These are phyloP conservation scores for Cerrena zonata DNA, from an alignment of 1,284 basidiomycete species.

Conservation along the genomic window DNA sequence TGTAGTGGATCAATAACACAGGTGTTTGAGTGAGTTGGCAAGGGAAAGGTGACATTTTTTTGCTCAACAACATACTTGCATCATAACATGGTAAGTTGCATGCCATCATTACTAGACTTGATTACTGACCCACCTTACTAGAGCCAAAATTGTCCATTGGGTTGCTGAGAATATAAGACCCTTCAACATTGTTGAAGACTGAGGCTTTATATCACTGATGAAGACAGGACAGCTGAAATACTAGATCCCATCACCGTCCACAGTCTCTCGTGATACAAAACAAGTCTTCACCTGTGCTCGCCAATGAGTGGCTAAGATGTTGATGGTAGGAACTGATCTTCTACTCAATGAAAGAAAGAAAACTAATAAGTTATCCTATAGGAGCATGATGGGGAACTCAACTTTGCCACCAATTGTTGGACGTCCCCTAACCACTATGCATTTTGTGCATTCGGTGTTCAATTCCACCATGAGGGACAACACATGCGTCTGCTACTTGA, in stretches of 20 bases:
- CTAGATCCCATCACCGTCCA: constrained; percentile 13
- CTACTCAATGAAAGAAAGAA: too few species aligned
- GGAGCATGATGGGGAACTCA: constrained; percentile 17
- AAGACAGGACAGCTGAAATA: constrained; percentile 16
- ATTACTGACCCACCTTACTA: background rate
- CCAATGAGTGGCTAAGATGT: background rate
- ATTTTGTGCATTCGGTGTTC: constrained; percentile 21
- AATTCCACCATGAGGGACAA: constrained; percentile 11
- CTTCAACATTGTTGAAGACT: constrained; percentile 13
- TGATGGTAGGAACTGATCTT: constrained; percentile 10
- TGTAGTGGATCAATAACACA: constrained; percentile 21
- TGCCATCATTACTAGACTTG: background rate
- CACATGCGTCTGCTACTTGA: constrained; percentile 14
- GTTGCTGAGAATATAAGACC: constrained; percentile 12
- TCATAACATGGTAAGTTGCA: constrained; percentile 6
- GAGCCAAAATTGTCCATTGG: constrained; percentile 12
- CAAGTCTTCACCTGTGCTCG: constrained; percentile 9
- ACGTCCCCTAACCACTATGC: constrained; percentile 26
- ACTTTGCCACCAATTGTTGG: constrained; percentile 28
- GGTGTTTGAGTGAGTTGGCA: constrained; percentile 16
- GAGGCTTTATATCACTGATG: constrained; percentile 12
- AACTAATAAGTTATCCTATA: background rate
- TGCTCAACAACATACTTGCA: constrained; percentile 1
- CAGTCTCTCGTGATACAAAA: constrained; percentile 13
- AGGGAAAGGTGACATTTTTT: constrained; percentile 3